Base-by-base conservation (phyloP, 805 yeast species). In the Schwanniomyces yamadae region DNA sequence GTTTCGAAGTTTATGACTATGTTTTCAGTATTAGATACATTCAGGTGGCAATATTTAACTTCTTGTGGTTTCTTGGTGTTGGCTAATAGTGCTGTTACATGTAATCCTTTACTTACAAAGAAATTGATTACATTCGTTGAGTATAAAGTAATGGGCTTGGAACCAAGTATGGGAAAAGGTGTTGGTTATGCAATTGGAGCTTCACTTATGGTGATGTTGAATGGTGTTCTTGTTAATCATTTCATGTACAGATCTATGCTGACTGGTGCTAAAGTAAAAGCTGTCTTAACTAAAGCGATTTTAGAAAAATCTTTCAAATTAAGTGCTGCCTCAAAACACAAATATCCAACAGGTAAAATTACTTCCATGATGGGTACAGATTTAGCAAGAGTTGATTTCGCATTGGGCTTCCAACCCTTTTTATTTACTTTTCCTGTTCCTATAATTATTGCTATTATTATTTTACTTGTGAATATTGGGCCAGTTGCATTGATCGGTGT, bases 311-410 rank as follows among this genome's bases (percentile, higher is more conserved):
- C 90, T 9, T 76, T 86, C 46, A 66, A 55, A 36, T 63, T 88
- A 11, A 75, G 80, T 40, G 71, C 78, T 8, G 67, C 66, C 32
- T 75, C 90, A 2, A 73, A 73, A 35, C 73, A 74, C 44, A 66
- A 73, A 40, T 85, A 63, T 50, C 80, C 95, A 1, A 71, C 78
- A 17, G 82, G 91, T 28, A 78, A 75, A 41, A 73, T 89, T 38
- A 85, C 95, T 20, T 79, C 89, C 7, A 61, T 87, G 55, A 75
- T 88, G 55, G 85, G 93, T 42, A 80, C 95, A 2, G 96, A 89
- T 55, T 65, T 88, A 24, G 75, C 90, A 11, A 77, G 95, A 52
- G 71, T 89, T 22, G 95, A 87, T 57, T 71, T 84, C 46, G 88
- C 89, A 6, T 57, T 80, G n/a, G 78, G 77, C 4, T 82, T 80